A percentile compares a stretch with the other conserved stretches of the same genome.
Conservation (phyloP, 805 yeast species). For the Yarrowia sp. region DNA sequence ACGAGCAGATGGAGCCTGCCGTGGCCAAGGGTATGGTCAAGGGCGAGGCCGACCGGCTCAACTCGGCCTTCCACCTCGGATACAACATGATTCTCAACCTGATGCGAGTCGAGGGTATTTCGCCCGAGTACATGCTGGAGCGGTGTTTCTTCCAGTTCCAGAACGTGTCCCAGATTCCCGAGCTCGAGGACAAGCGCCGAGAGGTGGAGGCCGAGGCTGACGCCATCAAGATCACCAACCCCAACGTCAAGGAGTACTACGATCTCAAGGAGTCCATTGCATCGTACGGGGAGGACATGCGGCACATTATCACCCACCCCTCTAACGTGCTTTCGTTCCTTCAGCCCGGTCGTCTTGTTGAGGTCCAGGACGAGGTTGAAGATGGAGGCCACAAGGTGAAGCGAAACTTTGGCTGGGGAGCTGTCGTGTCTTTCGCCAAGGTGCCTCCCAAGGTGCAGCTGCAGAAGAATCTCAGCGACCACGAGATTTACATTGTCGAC, state of each 20-base stretch:
- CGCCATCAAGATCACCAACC: slow-evolving; percentile 68
- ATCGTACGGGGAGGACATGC: slow-evolving; percentile 73
- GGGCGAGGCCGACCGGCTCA: slow-evolving; percentile 97
- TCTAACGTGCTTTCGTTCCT: slow-evolving; percentile 81
- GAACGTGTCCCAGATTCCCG: slow-evolving; percentile 88
- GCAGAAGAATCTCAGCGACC: slow-evolving; percentile 71
- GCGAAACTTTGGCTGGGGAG: slow-evolving; percentile 94
- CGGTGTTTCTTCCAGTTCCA: slow-evolving; percentile 95
- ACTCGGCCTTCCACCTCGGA: slow-evolving; percentile 96
- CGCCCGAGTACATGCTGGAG: slow-evolving; percentile 97
- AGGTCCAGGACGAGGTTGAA: slow-evolving; percentile 52
- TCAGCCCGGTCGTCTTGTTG: slow-evolving; percentile 86
- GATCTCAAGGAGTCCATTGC: slow-evolving; percentile 77
- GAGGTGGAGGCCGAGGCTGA: slow-evolving; percentile 55
- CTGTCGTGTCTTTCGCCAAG: slow-evolving; percentile 77
- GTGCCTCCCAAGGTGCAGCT: slow-evolving; percentile 51
- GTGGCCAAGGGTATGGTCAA: slow-evolving; percentile 99
- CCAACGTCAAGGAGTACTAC: slow-evolving; percentile 77
- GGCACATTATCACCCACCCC: slow-evolving; percentile 89
- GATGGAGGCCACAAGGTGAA: slow-evolving; percentile 44
- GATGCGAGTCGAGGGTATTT: slow-evolving; percentile 96
- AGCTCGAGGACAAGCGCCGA: slow-evolving; percentile 70
- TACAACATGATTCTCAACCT: slow-evolving; percentile 94
- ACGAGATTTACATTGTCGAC: slow-evolving; percentile 86
- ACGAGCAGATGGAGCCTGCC: slow-evolving; percentile 99